Evolutionary conservation across 306 rosid species (phyloP).

Genomic region (Acacia melanoxylon): DNA sequence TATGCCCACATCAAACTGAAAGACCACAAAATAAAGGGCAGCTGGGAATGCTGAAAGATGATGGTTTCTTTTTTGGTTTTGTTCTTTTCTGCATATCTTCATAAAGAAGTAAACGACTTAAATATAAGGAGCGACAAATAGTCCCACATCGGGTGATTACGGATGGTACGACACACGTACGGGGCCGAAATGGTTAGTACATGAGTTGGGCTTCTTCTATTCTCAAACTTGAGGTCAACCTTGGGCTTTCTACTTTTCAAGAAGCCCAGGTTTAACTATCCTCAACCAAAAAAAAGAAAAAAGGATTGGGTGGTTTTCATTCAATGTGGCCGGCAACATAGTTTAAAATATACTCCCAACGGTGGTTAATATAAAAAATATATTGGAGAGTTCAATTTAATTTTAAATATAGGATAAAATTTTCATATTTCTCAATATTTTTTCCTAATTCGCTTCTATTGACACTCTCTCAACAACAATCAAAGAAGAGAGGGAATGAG

Average conservation of each 20-base stretch:
- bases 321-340: neutral
- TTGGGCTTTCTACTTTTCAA: neutral
- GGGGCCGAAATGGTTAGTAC: too few relatives aligned
- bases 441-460: too few relatives aligned
- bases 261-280: neutral
- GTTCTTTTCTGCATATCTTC: neutral
- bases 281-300: neutral
- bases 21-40: neutral
- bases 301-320: neutral
- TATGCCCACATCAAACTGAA: neutral
- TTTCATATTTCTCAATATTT: too few relatives aligned
- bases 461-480: too few relatives aligned
- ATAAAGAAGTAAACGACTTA: neutral
- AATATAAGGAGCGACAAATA: too few relatives aligned
- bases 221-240: neutral
- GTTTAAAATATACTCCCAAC: neutral
- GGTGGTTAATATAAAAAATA: too few relatives aligned
- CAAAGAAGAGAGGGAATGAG: too few relatives aligned
- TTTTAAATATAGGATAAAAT: too few relatives aligned
- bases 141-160: too few relatives aligned
- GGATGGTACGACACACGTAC: too few relatives aligned
- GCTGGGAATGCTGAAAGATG: neutral
- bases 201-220: neutral
- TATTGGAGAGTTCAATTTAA: too few relatives aligned
- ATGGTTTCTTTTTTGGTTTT: neutral